Base-by-base conservation (phyloP, 2,329 filamentous ascomycete genomes). In the Gyromitra esculenta region DNA sequence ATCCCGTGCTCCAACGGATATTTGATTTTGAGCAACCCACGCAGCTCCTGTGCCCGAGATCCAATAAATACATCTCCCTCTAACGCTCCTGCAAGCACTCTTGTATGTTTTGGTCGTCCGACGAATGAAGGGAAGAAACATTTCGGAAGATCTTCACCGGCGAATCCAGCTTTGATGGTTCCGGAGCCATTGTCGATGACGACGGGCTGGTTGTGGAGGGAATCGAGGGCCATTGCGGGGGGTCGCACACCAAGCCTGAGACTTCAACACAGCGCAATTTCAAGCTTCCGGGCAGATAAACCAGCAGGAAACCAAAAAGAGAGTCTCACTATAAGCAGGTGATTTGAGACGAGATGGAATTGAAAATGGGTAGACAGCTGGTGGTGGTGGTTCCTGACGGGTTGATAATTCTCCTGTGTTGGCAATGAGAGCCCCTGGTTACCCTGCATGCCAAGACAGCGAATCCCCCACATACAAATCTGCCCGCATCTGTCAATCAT, bases 181-280 rank as follows among this genome's bases (percentile, higher is more conserved):
- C 96, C 96, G 80, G 94, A 97, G 82, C 96, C 96, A 86, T 99
- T 99, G 89, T 99, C 96, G 82, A 99, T 92, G 83, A 99, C 96
- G 84, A 99, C 97, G 76, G 96, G 94, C 80, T 94, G 94, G 87
- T 99, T 99, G 87, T 97, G 96, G 72, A 98, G 90, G 77, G 88
- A 87, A 83, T 91, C 91, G 43, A 80, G 79, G 31, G 76, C 78
- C 50, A 79, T 81, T 70, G 60, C 48, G 57, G 72, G 64, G 25
- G 72, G n/a, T 37, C 50, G 57, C 48, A 63, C 50, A 15, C 18
- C 52, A 31, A 39, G 39, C 54, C 15, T 41, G 39, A 31, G 70
- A 65, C 57, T 66, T 70, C 41, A 70, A 31, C 39, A 37, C 72
- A 64, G 52, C 41, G 50, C 50, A 65, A 71, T 54, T 59, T 7